Percentiles rank a stretch among this genome's conserved stretches.
Evolutionary conservation across 1,139 yeast species (phyloP).

Genomic region (Pichia sp.): DNA sequence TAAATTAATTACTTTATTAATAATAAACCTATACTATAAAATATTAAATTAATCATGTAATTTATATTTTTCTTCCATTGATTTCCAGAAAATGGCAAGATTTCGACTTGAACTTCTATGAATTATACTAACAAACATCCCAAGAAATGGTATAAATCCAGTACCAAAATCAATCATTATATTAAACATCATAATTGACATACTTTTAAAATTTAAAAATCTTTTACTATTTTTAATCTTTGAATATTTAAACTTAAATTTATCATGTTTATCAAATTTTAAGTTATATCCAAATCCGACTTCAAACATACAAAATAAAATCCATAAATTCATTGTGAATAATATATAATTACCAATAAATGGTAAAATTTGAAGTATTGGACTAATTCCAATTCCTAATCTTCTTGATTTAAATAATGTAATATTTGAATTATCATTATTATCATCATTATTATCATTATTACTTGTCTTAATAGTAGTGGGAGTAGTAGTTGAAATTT

Average conservation of each 20-base stretch:
- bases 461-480: not conserved
- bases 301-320: slow-evolving; percentile 45
- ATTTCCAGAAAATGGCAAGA: slow-evolving; percentile 16
- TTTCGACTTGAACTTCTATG: slow-evolving; percentile 76
- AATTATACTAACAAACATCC: slow-evolving; percentile 59
- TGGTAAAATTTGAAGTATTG: slow-evolving; percentile 65
- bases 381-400: slow-evolving; percentile 61
- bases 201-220: slow-evolving; percentile 25
- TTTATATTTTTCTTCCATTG: slow-evolving; percentile 5
- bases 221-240: not conserved
- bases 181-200: slow-evolving; percentile 52
- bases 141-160: slow-evolving; percentile 69
- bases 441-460: not conserved
- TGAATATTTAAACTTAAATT: not conserved
- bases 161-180: slow-evolving; percentile 58
- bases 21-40: too few species aligned
- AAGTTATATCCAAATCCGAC: slow-evolving; percentile 46
- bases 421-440: not conserved
- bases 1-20: too few species aligned
- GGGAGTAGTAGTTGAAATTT: too few species aligned
- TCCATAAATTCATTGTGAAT: slow-evolving; percentile 37
- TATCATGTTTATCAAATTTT: not conserved
- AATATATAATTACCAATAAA: slow-evolving; percentile 25
- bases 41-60: not conserved
- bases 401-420: slow-evolving; percentile 5